A percentile compares a stretch with the other conserved stretches of the same genome.
Conservation (phyloP, 2,329 filamentous ascomycete genomes). For the Pseudodiploospora longispora region DNA sequence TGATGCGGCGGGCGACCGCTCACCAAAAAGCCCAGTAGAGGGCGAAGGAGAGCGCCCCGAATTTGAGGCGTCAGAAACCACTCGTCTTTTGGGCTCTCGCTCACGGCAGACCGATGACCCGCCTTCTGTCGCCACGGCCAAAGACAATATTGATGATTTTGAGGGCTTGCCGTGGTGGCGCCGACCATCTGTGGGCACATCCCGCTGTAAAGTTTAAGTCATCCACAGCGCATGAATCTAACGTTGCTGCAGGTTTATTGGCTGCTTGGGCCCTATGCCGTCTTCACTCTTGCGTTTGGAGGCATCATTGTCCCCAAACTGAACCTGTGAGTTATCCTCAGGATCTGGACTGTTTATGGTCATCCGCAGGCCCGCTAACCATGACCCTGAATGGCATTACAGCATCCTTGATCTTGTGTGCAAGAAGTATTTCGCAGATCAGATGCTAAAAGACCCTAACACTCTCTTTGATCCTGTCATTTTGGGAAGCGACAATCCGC, state of each 20-base stretch:
- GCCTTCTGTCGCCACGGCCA: conserved; percentile 1
- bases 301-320: conserved; percentile 79
- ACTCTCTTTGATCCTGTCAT: conserved; percentile 56
- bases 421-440: conserved; percentile 69
- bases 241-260: conserved; percentile 58
- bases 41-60: conserved; percentile 4
- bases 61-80: conserved; percentile 25
- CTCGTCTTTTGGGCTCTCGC: conserved; percentile 29
- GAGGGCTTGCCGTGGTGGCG: conserved; percentile 53
- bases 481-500: conserved; percentile 61
- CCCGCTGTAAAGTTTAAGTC: not conserved
- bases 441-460: conserved; percentile 47
- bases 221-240: conserved; percentile 9
- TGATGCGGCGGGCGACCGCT: too few relatives aligned
- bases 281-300: conserved; percentile 81
- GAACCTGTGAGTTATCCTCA: conserved; percentile 51
- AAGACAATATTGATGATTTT: conserved; percentile 42
- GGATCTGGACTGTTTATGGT: not conserved
- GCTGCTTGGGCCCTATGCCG: conserved; percentile 70
- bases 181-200: conserved; percentile 47
- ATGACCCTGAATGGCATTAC: not conserved
- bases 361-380: not conserved
- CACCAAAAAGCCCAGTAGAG: too few relatives aligned
- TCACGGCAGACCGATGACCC: conserved; percentile 2
- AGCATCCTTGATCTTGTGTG: conserved; percentile 77